These are phyloP conservation scores for Cyathus striatus DNA, from an alignment of 768 basidiomycete genomes.

Conservation along the genomic window DNA sequence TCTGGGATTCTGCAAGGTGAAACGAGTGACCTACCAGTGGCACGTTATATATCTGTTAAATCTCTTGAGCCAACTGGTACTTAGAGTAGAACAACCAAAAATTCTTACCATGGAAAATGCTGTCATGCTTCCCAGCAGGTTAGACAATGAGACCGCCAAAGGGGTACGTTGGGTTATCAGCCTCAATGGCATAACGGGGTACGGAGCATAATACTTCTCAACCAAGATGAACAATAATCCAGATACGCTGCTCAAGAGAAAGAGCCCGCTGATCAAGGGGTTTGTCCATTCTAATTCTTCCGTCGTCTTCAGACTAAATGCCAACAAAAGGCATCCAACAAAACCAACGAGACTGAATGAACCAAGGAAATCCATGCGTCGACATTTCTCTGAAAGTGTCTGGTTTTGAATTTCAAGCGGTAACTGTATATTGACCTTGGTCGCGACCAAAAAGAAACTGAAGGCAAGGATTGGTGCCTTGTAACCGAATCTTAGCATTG, in stretches of 20 bases:
- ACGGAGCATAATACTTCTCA: constrained; percentile 72
- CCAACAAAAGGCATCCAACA: constrained; percentile 69
- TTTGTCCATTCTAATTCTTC: constrained; percentile 76
- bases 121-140: constrained; percentile 71
- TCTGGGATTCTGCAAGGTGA: constrained; percentile 5
- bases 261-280: constrained; percentile 64
- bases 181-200: constrained; percentile 88
- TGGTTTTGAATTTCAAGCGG: constrained; percentile 63
- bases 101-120: constrained; percentile 72
- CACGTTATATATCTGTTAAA: constrained; percentile 69
- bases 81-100: constrained; percentile 6
- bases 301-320: constrained; percentile 71
- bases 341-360: constrained; percentile 72
- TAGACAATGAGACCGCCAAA: constrained; percentile 73
- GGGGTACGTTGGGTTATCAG: constrained; percentile 77
- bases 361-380: constrained; percentile 82
- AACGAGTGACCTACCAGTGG: constrained; percentile 53
- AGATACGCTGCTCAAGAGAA: constrained; percentile 52
- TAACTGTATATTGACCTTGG: constrained; percentile 75
- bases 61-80: constrained; percentile 13
- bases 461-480: constrained; percentile 76
- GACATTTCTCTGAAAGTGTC: constrained; percentile 55
- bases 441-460: constrained; percentile 63
- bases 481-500: constrained; percentile 7
- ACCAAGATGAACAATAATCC: constrained; percentile 64